Base-by-base conservation (phyloP, 345 rosid species). In the Psidium guajava region DNA sequence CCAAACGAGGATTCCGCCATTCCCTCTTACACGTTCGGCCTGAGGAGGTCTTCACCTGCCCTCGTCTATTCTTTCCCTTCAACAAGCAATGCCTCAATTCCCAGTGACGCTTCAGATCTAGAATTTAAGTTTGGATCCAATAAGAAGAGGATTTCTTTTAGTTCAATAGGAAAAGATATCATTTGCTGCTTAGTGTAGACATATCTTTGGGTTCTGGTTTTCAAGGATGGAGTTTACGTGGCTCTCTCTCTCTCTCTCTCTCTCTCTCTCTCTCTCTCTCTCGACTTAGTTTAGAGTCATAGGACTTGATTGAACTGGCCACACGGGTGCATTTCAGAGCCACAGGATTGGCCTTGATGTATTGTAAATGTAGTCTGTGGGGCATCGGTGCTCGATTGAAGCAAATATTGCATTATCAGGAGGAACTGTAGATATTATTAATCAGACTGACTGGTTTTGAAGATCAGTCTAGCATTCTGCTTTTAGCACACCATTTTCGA, bases 11-110 rank as follows among this genome's bases (percentile, higher is more conserved):
- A 86, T 50, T 82, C 86, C 6, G 90, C 90, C 36, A 74, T 87
- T 88, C 95, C 96, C 87, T 88, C 92, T 42, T 97, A 87, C 90
- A 85, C 86, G 86, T 97, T 97, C 55, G 94, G 94, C 51, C 86
- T 87, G 81, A 90, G 88, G 69, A 88, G 85, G 81, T 73, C 93
- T 50, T 73, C 90, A 55, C 85, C 92, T 15, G 84, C 88, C 9
- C 91, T 93, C 28, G 91, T 92, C 56, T 97, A 95, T 81, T 90
- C 94, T 13, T 95, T 94, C 87, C 96, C 98, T 83, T 93, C 93
- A 2, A 89, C 90, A 42, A 93, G 95, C 90, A 88, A 87, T 85
- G 81, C 87, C 42, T 40, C 88, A 21, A 84, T 86, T 32, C 89
- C 87, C 21, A 89, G 87, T 61, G 94, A 84, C 18, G 86, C 89